A percentile compares a stretch with the other conserved stretches of the same genome.
phyloP scores from a whole-genome alignment of 2,329 filamentous ascomycete species.

The Ophiostoma sp. region DNA sequence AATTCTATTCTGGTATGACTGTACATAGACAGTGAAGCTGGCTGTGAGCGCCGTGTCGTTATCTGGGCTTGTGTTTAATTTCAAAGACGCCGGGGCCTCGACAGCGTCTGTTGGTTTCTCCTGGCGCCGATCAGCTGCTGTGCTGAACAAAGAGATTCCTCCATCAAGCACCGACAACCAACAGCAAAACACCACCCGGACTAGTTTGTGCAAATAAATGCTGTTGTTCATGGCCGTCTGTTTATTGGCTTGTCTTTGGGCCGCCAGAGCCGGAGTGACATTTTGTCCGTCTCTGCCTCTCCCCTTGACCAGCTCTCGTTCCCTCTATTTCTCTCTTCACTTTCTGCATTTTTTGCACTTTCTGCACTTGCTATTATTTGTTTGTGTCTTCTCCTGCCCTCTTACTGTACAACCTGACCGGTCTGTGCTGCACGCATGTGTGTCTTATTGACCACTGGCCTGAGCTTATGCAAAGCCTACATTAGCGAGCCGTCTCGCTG shows the following conservation, averaged over 20 bases:
- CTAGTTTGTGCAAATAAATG: no score
- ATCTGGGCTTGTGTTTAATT: neutral
- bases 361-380: no score
- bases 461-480: neutral
- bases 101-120: neutral
- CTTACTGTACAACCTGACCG: neutral
- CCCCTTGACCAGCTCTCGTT: neutral
- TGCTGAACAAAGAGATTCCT: neutral
- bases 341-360: no score
- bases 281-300: neutral
- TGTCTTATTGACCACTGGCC: neutral
- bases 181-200: neutral
- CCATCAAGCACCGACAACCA: neutral
- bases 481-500: neutral
- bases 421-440: neutral
- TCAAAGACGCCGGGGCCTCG: neutral
- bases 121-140: no score
- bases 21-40: neutral
- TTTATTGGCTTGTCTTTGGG: neutral
- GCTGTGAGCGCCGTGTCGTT: neutral
- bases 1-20: neutral
- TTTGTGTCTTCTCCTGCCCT: no score
- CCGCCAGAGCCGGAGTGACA: neutral
- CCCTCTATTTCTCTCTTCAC: neutral
- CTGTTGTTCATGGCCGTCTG: neutral